Base-by-base conservation (phyloP, 805 yeast species). In the Candida ascalaphidarum region DNA sequence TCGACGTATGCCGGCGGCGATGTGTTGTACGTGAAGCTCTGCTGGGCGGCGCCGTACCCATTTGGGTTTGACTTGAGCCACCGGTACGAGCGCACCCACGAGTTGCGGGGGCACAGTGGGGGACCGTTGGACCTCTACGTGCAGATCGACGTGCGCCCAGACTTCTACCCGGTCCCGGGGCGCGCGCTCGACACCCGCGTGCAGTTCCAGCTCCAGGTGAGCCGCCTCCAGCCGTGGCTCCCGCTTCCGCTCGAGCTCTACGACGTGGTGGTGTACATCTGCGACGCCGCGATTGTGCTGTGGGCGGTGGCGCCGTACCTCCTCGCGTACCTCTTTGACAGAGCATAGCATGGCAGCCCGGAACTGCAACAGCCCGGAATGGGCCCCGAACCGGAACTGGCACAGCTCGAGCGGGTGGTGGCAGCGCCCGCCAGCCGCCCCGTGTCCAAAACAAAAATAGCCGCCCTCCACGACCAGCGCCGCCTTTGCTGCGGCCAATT, bases 31-130 rank as follows among this genome's bases (percentile, higher is more conserved):
- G 42, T 40, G 13, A 41, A 41, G 26, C 23, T 41, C 11, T 41
- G 46, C 33, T 41, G 46, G 46, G 41, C 46, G 4, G 46, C 46
- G 4, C 37, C 42, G 9, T 29, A 31, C 7, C 46, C 46, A 7
- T 22, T 39, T 19, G 25, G 29, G 22, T 41, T 39, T 24, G 5
- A 12, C 7, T 8, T 41, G 14, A 19, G 25, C 12, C 39, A 39
- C 16, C 18, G 14, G 4, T 17, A 17, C 18, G 6, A 17, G 8
- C 6, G 18, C 8, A 6, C 8, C 8, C 18, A 7, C 8, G 18
- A 17, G 18, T 6, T 17, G 18, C 18, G 8, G 8, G 18, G 8
- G 6, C 6, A 6, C 18, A 7, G 6, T 6, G 22, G 24, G 7
- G 14, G 13, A 4, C 12, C 27, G 15, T 25, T 41, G 17, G 40